phyloP scores from a whole-genome alignment of 805 yeast genomes.

The Kodamaea kakaduensis region DNA sequence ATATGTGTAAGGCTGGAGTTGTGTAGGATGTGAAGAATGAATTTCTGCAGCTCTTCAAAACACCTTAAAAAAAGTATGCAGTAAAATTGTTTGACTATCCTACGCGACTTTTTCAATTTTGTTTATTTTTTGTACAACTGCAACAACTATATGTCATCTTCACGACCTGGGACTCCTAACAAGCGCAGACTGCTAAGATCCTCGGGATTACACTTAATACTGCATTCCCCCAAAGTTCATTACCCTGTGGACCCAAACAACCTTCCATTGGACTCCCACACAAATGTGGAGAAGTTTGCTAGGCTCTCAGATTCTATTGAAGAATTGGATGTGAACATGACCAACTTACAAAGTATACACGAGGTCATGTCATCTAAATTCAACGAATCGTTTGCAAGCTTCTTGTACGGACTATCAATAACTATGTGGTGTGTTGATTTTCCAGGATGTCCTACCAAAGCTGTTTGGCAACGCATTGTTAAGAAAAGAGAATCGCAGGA shows the following conservation, averaged over 20 bases:
- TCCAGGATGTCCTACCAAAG: slow-evolving; percentile 36
- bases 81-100: no score
- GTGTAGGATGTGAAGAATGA: no score
- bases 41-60: slow-evolving; percentile 2
- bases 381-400: slow-evolving; percentile 75
- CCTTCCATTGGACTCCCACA: slow-evolving; percentile 41
- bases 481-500: slow-evolving; percentile 15
- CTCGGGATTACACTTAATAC: slow-evolving; percentile 19
- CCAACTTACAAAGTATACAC: slow-evolving; percentile 56
- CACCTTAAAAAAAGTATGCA: no score
- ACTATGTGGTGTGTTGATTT: slow-evolving; percentile 89
- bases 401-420: slow-evolving; percentile 74
- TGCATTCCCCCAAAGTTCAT: slow-evolving; percentile 43
- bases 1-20: no score
- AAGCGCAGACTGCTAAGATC: slow-evolving; percentile 18
- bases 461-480: slow-evolving; percentile 29
- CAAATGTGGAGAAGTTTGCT: slow-evolving; percentile 38
- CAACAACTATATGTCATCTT: slow-evolving; percentile 13
- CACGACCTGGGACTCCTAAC: slow-evolving; percentile 23
- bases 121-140: neutral
- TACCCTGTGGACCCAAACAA: slow-evolving; percentile 39
- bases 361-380: slow-evolving; percentile 54
- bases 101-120: neutral
- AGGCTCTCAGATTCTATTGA: slow-evolving; percentile 46
- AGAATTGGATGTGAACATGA: slow-evolving; percentile 57